Percentiles rank a stretch among this genome's conserved stretches.
phyloP scores from a whole-genome alignment of 1,284 basidiomycete species.

The Hypsizygus ulmarius region DNA sequence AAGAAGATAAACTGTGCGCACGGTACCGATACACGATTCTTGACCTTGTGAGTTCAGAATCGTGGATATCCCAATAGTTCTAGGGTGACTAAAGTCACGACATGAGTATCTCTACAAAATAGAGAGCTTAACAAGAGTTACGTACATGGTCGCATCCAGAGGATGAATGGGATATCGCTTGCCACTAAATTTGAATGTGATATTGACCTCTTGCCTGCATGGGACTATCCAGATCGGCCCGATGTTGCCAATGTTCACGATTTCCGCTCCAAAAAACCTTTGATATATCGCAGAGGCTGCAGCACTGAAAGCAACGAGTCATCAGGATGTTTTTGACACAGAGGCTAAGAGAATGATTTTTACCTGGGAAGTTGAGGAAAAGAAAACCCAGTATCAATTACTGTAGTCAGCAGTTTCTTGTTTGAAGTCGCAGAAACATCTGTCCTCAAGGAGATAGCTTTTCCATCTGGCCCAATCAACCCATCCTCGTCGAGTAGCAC shows the following conservation, averaged over 20 bases:
- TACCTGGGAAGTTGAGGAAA: conserved; percentile 62
- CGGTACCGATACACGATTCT: conserved; percentile 46
- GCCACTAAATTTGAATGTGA: conserved; percentile 58
- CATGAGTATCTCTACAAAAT: background rate
- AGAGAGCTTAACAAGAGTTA: background rate
- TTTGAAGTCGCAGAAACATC: conserved; percentile 41
- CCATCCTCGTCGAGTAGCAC: conserved; percentile 47
- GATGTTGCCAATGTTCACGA: conserved; percentile 39
- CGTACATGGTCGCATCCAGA: conserved; percentile 50
- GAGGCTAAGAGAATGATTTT: conserved; percentile 21
- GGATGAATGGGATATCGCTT: conserved; percentile 58
- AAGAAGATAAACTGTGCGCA: conserved; percentile 27
- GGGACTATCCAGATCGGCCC: conserved; percentile 57
- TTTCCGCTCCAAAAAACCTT: conserved; percentile 46
- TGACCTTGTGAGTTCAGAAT: conserved; percentile 34
- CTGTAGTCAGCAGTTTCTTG: conserved; percentile 46
- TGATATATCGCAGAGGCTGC: conserved; percentile 59
- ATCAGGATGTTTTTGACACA: background rate
- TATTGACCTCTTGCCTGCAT: conserved; percentile 57
- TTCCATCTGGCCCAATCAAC: conserved; percentile 48
- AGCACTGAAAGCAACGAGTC: conserved; percentile 30
- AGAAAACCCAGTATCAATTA: conserved; percentile 70
- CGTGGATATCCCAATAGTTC: conserved; percentile 28
- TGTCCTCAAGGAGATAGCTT: conserved; percentile 42
- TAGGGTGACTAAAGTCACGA: conserved; percentile 25